phyloP scores from a whole-genome alignment of 306 rosid genomes.

The Quercus cerris region DNA sequence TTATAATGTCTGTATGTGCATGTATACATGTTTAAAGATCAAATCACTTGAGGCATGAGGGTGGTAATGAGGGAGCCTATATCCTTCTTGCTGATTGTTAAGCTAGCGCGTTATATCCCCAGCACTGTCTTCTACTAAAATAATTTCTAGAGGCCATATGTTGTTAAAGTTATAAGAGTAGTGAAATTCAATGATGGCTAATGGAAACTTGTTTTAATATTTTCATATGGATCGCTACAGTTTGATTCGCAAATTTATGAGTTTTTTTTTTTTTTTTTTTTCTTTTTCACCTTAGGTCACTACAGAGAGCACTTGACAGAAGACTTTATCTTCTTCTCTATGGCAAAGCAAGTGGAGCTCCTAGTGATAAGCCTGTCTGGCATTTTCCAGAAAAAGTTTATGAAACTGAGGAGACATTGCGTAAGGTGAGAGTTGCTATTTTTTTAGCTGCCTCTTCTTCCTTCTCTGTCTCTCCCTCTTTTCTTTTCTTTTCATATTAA shows the following conservation, averaged over 20 bases:
- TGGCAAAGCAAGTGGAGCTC: constrained; percentile 52
- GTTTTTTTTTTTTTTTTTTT: neutral
- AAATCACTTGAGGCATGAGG: neutral
- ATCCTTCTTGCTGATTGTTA: neutral
- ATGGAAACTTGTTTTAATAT: neutral
- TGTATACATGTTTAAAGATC: neutral
- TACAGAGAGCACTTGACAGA: constrained; percentile 88
- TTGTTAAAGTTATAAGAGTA: neutral
- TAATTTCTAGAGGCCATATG: neutral
- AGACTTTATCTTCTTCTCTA: constrained; percentile 78
- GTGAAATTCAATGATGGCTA: no score
- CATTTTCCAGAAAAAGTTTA: constrained; percentile 84
- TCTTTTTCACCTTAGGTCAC: constrained; percentile 52
- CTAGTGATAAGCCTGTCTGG: constrained; percentile 65
- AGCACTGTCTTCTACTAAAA: neutral
- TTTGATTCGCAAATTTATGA: neutral
- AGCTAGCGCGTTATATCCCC: neutral
- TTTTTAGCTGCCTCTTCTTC: constrained; percentile 7
- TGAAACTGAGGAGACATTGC: constrained; percentile 75
- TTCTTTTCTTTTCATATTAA: neutral
- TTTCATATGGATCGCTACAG: neutral
- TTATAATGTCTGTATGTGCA: neutral
- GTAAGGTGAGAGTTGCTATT: constrained; percentile 45
- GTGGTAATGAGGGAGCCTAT: neutral
- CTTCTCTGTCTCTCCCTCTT: neutral